phyloP scores from a whole-genome alignment of 2,329 filamentous ascomycete genomes.

The Periconia sp. region DNA sequence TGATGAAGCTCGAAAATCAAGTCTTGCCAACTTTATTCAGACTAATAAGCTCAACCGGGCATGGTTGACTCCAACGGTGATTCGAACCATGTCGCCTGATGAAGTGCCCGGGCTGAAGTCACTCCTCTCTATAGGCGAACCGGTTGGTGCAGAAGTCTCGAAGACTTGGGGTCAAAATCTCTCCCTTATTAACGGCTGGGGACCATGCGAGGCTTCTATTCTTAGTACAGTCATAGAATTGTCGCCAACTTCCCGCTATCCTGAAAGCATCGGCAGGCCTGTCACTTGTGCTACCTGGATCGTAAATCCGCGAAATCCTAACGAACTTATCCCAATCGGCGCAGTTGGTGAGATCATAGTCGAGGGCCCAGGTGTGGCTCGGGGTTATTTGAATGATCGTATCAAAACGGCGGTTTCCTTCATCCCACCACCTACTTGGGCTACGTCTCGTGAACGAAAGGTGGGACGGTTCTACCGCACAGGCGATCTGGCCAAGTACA shows the following conservation, averaged over 20 bases:
- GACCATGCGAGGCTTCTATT: conserved; percentile 20
- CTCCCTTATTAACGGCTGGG: conserved; percentile 22
- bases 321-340: conserved; percentile 22
- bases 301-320: conserved; percentile 25
- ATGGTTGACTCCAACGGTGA: conserved; percentile 15
- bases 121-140: conserved; percentile 17
- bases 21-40: conserved; percentile 58
- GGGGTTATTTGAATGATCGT: conserved; percentile 29
- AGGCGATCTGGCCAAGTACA: conserved; percentile 24
- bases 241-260: conserved; percentile 48
- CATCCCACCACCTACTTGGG: conserved; percentile 16
- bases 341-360: conserved; percentile 30
- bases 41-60: conserved; percentile 6
- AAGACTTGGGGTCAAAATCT: conserved; percentile 14
- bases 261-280: conserved; percentile 14
- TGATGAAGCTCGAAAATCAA: conserved; percentile 56
- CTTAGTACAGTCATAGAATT: conserved; percentile 13
- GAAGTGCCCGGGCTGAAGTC: conserved; percentile 11
- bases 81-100: conserved; percentile 9
- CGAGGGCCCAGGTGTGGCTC: conserved; percentile 24
- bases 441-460: background rate
- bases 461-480: conserved; percentile 29
- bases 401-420: conserved; percentile 21
- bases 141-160: conserved; percentile 6
- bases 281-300: conserved; percentile 25